Percentiles rank a stretch among this genome's conserved stretches.
Evolutionary conservation across 1,139 yeast genomes (phyloP).

Genomic region (Arxiozyma telluris): DNA sequence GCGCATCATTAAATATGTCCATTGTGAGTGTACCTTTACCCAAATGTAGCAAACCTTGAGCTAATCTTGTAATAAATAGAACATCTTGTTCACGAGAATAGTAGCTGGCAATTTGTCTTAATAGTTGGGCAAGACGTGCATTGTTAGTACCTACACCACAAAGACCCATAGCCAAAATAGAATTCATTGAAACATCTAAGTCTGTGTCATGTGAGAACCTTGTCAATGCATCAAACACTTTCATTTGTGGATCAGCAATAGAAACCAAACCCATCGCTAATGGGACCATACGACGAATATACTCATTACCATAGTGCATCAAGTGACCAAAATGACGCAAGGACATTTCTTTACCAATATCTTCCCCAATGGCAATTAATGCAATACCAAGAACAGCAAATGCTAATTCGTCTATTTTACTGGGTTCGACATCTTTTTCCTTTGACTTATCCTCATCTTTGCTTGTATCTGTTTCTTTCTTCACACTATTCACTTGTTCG

Average conservation of each 20-base stretch:
- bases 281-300: conserved; percentile 91
- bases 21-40: conserved; percentile 90
- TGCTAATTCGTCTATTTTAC: conserved; percentile 47
- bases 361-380: conserved; percentile 94
- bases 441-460: conserved; percentile 19
- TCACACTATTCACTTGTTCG: conserved; percentile 12
- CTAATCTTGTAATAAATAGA: conserved; percentile 83
- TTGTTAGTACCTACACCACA: conserved; percentile 99
- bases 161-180: conserved; percentile 93
- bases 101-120: conserved; percentile 90
- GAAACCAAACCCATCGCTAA: conserved; percentile 94
- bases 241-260: conserved; percentile 92
- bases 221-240: conserved; percentile 91
- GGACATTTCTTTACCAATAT: conserved; percentile 95
- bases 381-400: conserved; percentile 94
- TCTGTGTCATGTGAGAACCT: conserved; percentile 95
- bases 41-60: conserved; percentile 89
- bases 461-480: conserved; percentile 17
- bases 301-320: conserved; percentile 94
- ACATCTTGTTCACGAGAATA: conserved; percentile 88
- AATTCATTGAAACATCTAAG: conserved; percentile 87
- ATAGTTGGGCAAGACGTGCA: conserved; percentile 91
- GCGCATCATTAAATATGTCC: conserved; percentile 86
- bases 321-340: conserved; percentile 93
- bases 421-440: conserved; percentile 40